phyloP scores from a whole-genome alignment of 2,329 filamentous ascomycete species.

The Cladophialophora yegresii region DNA sequence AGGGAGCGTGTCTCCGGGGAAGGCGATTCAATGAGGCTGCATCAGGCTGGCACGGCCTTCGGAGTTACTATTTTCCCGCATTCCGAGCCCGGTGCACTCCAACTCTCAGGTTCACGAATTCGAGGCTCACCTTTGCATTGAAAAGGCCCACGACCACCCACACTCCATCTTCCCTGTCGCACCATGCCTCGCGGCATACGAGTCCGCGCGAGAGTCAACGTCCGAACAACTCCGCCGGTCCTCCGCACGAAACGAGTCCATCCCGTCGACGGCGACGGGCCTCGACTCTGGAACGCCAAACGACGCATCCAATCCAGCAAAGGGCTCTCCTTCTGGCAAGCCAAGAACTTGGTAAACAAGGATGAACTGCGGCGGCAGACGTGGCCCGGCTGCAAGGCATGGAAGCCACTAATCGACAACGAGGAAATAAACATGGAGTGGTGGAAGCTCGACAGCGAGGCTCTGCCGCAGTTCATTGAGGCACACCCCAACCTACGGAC shows the following conservation, averaged over 20 bases:
- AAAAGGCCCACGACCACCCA: too few species aligned
- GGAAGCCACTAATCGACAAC: conserved; percentile 2
- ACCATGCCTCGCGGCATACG: conserved; percentile 11
- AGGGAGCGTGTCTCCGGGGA: conserved; percentile 17
- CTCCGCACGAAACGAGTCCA: conserved; percentile 11
- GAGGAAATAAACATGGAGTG: conserved; percentile 23
- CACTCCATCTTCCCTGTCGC: neutral
- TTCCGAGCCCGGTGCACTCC: neutral
- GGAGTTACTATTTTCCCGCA: conserved; percentile 4
- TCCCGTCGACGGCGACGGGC: conserved; percentile 15
- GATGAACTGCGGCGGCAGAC: conserved; percentile 4
- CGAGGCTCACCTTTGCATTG: conserved; percentile 2
- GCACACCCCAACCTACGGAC: conserved; percentile 18
- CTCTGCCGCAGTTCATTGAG: conserved; percentile 34
- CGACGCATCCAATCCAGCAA: conserved; percentile 29
- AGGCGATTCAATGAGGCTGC: conserved; percentile 14
- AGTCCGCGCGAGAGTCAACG: conserved; percentile 19
- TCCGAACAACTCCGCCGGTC: conserved; percentile 7
- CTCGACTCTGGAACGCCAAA: conserved; percentile 36
- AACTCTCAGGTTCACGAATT: neutral
- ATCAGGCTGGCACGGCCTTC: neutral
- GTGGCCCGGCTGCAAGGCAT: neutral
- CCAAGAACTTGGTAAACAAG: conserved; percentile 8
- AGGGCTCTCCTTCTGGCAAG: conserved; percentile 12
- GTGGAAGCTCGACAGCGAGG: conserved; percentile 32